Conservation (phyloP, 1,284 basidiomycete species). For the Puccinia coronata region DNA sequence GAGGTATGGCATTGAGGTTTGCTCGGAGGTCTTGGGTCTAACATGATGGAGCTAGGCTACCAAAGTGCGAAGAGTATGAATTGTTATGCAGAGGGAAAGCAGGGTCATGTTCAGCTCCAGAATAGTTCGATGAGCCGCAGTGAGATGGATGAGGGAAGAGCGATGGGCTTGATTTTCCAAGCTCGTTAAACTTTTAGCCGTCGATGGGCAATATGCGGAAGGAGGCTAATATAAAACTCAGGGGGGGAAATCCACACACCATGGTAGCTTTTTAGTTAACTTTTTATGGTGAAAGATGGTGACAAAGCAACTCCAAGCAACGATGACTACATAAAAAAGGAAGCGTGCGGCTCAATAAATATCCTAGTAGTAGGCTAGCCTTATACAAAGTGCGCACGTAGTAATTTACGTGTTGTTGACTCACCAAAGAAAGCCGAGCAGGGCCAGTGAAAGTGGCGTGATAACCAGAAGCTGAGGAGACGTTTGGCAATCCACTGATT, state of each 20-base stretch:
- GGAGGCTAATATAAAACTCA: background rate
- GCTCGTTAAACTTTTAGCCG: constrained; percentile 3
- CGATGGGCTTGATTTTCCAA: background rate
- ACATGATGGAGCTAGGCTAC: background rate
- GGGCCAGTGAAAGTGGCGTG: background rate
- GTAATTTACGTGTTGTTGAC: background rate
- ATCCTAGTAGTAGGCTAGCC: background rate
- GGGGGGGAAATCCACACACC: constrained; percentile 18
- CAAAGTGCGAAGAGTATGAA: constrained; percentile 8
- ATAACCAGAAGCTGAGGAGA: background rate
- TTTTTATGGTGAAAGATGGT: constrained; percentile 6
- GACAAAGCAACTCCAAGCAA: constrained; percentile 1
- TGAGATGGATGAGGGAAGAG: background rate
- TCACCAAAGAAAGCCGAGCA: background rate
- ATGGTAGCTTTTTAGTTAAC: constrained; percentile 14
- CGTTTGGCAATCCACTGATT: background rate
- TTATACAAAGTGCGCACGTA: constrained; percentile 1
- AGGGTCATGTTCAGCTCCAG: constrained; percentile 2
- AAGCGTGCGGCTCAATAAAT: constrained; percentile 14
- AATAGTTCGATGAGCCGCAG: background rate
- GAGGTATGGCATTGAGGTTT: background rate
- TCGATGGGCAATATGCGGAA: background rate
- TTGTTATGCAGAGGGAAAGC: background rate
- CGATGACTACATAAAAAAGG: background rate
- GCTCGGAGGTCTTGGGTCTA: constrained; percentile 4